phyloP scores from a whole-genome alignment of 2,329 filamentous ascomycete genomes.

The Colletotrichum tropicale region DNA sequence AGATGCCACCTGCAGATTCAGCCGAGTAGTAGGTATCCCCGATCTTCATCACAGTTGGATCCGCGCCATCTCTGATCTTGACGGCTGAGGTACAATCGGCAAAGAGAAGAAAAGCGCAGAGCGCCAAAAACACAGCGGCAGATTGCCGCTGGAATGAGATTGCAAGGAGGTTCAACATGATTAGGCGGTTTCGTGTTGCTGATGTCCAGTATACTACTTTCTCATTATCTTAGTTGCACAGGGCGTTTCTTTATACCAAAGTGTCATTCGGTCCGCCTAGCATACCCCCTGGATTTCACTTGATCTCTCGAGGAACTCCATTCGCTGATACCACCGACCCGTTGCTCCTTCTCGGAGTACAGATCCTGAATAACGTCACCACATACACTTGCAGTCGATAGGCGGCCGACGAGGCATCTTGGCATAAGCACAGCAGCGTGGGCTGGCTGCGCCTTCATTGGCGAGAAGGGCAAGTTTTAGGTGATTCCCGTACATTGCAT shows the following conservation, averaged over 20 bases:
- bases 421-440: background rate
- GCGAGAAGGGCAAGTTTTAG: background rate
- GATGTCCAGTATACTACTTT: background rate
- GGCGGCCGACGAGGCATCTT: background rate
- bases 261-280: background rate
- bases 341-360: background rate
- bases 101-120: conserved; percentile 4
- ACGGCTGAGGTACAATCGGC: conserved; percentile 1
- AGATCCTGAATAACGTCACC: background rate
- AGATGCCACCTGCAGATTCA: conserved; percentile 25
- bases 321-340: background rate
- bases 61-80: conserved; percentile 20
- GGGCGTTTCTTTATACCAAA: background rate
- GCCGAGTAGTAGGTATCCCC: conserved; percentile 26
- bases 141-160: background rate
- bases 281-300: background rate
- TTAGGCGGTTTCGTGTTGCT: background rate
- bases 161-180: background rate
- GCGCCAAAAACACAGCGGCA: background rate
- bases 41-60: conserved; percentile 24
- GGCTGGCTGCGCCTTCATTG: background rate
- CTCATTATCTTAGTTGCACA: background rate
- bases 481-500: background rate
- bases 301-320: background rate
- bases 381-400: background rate